Percentiles rank a stretch among this genome's conserved stretches.
Evolutionary conservation across 768 basidiomycete species (phyloP).

Genomic region (Mycena albidolilacea): DNA sequence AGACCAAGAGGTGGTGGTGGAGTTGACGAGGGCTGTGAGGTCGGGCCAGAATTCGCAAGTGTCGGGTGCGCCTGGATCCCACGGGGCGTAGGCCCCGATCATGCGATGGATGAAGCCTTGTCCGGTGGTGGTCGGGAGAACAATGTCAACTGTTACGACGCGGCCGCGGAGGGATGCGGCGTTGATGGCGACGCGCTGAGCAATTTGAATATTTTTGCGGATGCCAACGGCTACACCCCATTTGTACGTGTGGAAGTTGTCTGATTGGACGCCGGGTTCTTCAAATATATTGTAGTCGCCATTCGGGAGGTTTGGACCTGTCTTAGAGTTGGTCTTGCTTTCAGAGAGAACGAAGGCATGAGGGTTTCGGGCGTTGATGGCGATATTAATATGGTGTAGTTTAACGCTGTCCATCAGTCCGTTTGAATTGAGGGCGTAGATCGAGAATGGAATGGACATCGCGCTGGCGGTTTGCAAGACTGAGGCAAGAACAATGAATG

Average conservation of each 20-base stretch:
- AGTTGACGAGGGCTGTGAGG: constrained; percentile 18
- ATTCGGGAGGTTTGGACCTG: background rate
- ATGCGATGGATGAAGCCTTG: constrained; percentile 40
- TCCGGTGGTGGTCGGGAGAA: constrained; percentile 35
- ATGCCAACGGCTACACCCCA: constrained; percentile 37
- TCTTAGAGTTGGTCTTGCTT: constrained; percentile 18
- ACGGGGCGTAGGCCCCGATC: constrained; percentile 47
- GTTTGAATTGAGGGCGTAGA: constrained; percentile 17
- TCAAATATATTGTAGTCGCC: constrained; percentile 25
- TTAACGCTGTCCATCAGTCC: background rate
- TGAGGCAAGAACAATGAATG: background rate
- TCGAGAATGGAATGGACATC: background rate
- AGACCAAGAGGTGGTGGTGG: constrained; percentile 7
- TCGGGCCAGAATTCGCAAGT: constrained; percentile 24
- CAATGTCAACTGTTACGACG: constrained; percentile 40
- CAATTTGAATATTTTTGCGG: constrained; percentile 22
- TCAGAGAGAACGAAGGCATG: constrained; percentile 22
- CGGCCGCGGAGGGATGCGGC: constrained; percentile 39
- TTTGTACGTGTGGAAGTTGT: constrained; percentile 15
- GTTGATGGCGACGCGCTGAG: constrained; percentile 1
- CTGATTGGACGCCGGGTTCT: constrained; percentile 7
- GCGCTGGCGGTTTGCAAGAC: background rate
- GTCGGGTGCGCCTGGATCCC: constrained; percentile 45
- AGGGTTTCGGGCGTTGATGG: background rate
- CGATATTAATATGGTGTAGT: background rate